These are phyloP conservation scores for Vaccinium macrocarpon DNA, from an alignment of 148 eudicot genomes.

Conservation along the genomic window DNA sequence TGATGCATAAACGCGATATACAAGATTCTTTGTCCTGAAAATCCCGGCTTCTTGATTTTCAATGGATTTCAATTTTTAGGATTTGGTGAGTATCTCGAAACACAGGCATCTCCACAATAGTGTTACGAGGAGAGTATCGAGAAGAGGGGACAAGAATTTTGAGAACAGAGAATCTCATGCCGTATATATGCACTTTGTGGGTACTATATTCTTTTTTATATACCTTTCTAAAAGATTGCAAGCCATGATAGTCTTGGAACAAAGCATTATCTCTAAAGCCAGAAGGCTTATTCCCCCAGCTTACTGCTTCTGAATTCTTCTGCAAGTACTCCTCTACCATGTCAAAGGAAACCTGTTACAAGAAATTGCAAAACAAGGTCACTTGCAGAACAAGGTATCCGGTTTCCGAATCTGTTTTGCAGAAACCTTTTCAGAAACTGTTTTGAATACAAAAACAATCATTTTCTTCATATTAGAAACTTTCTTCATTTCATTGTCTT, in stretches of 20 bases:
- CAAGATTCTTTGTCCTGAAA: background rate
- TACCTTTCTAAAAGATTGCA: conserved; percentile 76
- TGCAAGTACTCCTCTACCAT: conserved; percentile 77
- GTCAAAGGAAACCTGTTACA: conserved; percentile 83
- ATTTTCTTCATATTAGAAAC: too few relatives aligned
- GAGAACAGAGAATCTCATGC: background rate
- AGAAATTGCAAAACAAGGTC: background rate
- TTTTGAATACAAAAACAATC: background rate
- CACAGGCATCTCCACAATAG: background rate
- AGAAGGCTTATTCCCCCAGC: conserved; percentile 46
- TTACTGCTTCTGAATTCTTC: conserved; percentile 47
- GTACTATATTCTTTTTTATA: conserved; percentile 43
- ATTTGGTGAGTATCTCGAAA: background rate
- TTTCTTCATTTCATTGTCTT: too few relatives aligned
- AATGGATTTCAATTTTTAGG: background rate
- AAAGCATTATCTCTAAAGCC: conserved; percentile 88
- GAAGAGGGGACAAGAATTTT: background rate
- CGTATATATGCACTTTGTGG: background rate
- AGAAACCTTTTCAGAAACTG: background rate
- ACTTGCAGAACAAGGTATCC: background rate
- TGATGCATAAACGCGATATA: background rate
- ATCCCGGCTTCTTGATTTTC: background rate
- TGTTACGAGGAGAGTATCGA: background rate
- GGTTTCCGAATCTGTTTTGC: background rate
- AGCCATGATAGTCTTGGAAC: conserved; percentile 97